These are phyloP conservation scores for Pyrenopolyporus hunteri DNA, from an alignment of 495 filamentous ascomycete species.

Conservation along the genomic window DNA sequence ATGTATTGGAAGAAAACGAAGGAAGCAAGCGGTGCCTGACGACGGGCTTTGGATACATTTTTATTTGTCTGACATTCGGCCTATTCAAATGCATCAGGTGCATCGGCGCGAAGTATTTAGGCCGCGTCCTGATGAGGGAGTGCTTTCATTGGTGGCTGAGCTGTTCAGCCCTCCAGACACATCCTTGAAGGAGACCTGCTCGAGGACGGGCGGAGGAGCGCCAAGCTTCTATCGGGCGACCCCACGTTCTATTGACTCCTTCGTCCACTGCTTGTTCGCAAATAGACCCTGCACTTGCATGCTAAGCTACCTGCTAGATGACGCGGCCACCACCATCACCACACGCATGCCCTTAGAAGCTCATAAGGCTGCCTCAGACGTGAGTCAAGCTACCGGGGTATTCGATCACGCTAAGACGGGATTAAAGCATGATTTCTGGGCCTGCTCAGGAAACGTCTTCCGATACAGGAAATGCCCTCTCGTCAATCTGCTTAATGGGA, in stretches of 20 bases:
- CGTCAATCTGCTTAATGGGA: background rate
- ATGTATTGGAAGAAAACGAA: too few relatives aligned
- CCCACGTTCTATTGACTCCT: constrained; percentile 20
- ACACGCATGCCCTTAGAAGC: background rate
- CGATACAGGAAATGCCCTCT: background rate
- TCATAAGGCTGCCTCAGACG: constrained; percentile 10
- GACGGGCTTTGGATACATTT: constrained; percentile 13
- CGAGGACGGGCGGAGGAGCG: constrained; percentile 15
- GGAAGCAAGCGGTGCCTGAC: too few relatives aligned
- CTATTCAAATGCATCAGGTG: constrained; percentile 7
- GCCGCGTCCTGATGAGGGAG: background rate
- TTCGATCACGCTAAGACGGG: constrained; percentile 10
- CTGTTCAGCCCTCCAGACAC: constrained; percentile 20
- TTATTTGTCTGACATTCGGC: constrained; percentile 9
- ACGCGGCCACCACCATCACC: constrained; percentile 34
- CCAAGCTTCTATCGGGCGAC: constrained; percentile 32
- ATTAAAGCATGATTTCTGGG: background rate
- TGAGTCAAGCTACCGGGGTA: constrained; percentile 25
- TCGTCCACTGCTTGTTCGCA: constrained; percentile 4
- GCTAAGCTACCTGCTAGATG: constrained; percentile 23
- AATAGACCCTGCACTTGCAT: constrained; percentile 23
- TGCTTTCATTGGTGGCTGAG: constrained; percentile 27
- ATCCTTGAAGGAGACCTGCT: constrained; percentile 28
- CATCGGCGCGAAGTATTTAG: constrained; percentile 3
- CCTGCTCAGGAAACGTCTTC: background rate